Evolutionary conservation across 2,329 filamentous ascomycete genomes (phyloP).

Genomic region (Colletotrichum destructivum): DNA sequence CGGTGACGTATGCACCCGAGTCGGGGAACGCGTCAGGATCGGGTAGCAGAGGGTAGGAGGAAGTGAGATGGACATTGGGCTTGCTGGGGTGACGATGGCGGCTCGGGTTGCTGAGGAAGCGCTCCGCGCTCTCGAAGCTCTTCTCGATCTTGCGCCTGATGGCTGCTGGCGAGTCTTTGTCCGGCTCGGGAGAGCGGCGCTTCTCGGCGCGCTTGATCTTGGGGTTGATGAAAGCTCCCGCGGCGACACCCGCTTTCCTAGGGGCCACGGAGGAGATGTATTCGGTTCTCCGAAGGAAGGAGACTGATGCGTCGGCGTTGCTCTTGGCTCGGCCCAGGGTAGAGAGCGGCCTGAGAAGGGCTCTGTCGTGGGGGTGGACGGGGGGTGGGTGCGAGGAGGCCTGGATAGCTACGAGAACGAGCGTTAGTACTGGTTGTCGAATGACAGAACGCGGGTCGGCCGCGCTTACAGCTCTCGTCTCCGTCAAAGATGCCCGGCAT

Average conservation of each 20-base stretch:
- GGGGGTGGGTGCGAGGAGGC: constrained; percentile 79
- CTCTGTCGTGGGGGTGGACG: constrained; percentile 86
- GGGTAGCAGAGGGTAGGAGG: constrained; percentile 74
- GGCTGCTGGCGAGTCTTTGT: constrained; percentile 74
- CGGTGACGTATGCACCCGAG: constrained; percentile 77
- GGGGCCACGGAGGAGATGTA: constrained; percentile 82
- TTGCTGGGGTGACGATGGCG: constrained; percentile 71
- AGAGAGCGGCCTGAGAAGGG: constrained; percentile 85
- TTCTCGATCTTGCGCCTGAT: constrained; percentile 79
- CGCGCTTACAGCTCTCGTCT: constrained; percentile 86
- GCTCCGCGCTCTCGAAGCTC: constrained; percentile 70
- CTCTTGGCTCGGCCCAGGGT: constrained; percentile 88
- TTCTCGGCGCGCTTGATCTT: constrained; percentile 56
- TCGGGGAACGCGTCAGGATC: constrained; percentile 80
- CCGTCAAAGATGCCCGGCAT: constrained; percentile 96
- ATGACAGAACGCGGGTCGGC: constrained; percentile 5
- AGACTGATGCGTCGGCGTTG: constrained; percentile 80
- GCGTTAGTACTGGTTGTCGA: constrained; percentile 33
- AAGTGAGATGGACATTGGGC: constrained; percentile 63
- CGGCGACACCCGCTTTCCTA: constrained; percentile 68
- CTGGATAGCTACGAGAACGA: constrained; percentile 77
- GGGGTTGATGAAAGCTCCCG: constrained; percentile 50
- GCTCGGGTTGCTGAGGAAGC: constrained; percentile 68
- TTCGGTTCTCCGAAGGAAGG: constrained; percentile 95
- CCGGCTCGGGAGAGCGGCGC: constrained; percentile 70